A percentile compares a stretch with the other conserved stretches of the same genome.
phyloP scores from a whole-genome alignment of 495 filamentous ascomycete species.

The Chaetomium tenue region DNA sequence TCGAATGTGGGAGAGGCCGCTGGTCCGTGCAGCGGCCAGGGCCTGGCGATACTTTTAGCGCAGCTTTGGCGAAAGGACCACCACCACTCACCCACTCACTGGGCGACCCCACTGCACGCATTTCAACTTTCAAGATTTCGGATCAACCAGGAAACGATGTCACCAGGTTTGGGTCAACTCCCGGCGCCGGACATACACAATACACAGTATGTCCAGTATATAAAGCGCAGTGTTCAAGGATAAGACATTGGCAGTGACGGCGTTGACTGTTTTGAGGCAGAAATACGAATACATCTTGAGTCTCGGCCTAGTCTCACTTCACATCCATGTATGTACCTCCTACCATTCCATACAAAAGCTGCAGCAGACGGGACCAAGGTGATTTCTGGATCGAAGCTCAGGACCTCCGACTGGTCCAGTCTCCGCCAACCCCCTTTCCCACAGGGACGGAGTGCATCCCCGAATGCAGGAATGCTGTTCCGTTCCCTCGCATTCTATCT shows the following conservation, averaged over 20 bases:
- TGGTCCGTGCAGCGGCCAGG: conserved; percentile 23
- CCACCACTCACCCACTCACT: not conserved
- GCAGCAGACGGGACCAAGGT: not conserved
- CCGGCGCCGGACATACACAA: too few relatives aligned
- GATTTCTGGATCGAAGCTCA: not conserved
- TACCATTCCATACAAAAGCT: not conserved
- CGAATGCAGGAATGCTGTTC: not conserved
- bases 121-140: conserved; percentile 3
- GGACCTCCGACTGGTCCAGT: not conserved
- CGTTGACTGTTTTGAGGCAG: not conserved
- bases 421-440: not conserved
- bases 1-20: conserved; percentile 13
- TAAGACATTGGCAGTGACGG: not conserved
- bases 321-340: too few relatives aligned
- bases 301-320: not conserved
- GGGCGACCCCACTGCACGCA: not conserved
- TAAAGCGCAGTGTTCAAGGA: not conserved
- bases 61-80: not conserved
- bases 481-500: not conserved
- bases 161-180: not conserved
- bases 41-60: conserved; percentile 2
- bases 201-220: too few relatives aligned
- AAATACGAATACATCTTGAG: not conserved
- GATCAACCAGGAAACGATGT: not conserved
- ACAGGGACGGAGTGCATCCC: not conserved